phyloP scores from a whole-genome alignment of 2,329 filamentous ascomycete genomes.

The Cercospora zeae-maydis region DNA sequence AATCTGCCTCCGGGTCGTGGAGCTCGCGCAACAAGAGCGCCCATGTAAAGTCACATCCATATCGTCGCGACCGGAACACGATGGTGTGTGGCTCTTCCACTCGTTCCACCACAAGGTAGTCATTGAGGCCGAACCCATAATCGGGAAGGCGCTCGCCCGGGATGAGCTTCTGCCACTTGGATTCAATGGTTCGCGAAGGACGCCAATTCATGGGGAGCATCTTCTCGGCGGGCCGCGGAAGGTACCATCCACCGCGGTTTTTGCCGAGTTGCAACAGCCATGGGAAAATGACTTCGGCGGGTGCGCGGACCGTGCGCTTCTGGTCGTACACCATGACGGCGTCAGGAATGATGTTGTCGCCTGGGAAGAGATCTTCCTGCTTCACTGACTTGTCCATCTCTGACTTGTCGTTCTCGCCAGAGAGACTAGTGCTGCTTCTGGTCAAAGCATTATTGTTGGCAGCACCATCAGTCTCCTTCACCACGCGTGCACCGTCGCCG shows the following conservation, averaged over 20 bases:
- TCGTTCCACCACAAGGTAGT: constrained; percentile 23
- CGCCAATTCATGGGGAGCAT: constrained; percentile 18
- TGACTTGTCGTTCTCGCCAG: constrained; percentile 4
- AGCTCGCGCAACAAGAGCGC: constrained; percentile 22
- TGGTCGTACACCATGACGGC: constrained; percentile 26
- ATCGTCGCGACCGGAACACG: constrained; percentile 19
- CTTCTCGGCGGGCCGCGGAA: constrained; percentile 16
- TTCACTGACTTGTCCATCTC: background rate
- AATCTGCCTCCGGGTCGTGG: constrained; percentile 3
- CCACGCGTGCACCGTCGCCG: background rate
- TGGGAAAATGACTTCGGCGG: constrained; percentile 20
- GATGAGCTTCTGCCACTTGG: constrained; percentile 19
- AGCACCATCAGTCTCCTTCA: background rate
- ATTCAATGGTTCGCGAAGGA: constrained; percentile 18
- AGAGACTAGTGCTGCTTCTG: constrained; percentile 8
- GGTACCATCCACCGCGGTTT: constrained; percentile 26
- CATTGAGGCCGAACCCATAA: constrained; percentile 23
- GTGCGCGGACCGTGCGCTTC: constrained; percentile 15
- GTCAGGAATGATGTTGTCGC: constrained; percentile 22
- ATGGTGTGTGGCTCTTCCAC: constrained; percentile 15
- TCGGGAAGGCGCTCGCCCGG: constrained; percentile 23
- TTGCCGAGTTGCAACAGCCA: constrained; percentile 27
- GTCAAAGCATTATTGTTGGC: background rate
- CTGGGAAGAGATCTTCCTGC: constrained; percentile 10
- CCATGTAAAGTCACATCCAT: constrained; percentile 23